Conservation (phyloP, 1,284 basidiomycete genomes). For the Filobasidium uniguttulatum region DNA sequence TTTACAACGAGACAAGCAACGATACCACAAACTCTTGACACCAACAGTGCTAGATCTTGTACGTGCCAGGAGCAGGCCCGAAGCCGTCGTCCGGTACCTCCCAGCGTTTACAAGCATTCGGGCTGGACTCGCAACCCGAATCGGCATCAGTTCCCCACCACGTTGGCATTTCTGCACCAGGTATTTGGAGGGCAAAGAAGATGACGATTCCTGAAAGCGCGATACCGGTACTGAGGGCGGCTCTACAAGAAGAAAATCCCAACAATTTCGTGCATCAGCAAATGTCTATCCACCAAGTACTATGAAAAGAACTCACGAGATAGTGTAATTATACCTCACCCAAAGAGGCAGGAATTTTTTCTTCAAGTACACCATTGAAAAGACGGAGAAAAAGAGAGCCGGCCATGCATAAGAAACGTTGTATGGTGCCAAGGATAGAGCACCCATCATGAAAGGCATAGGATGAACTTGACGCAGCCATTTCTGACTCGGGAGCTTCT, state of each 20-base stretch:
- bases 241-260: no score
- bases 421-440: constrained; percentile 23
- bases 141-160: constrained; percentile 59
- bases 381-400: constrained; percentile 30
- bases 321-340: constrained; percentile 33
- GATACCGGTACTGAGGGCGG: constrained; percentile 46
- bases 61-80: not conserved
- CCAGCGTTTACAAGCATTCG: not conserved
- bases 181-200: constrained; percentile 70
- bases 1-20: no score
- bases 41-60: no score
- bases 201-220: constrained; percentile 61
- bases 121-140: not conserved
- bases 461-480: constrained; percentile 39
- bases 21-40: no score
- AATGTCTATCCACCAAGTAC: constrained; percentile 27
- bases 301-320: constrained; percentile 34
- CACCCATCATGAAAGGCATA: not conserved
- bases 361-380: constrained; percentile 25
- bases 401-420: constrained; percentile 27
- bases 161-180: constrained; percentile 56
- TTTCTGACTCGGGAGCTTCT: constrained; percentile 44
- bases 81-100: not conserved
- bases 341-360: constrained; percentile 29
- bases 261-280: no score